These are phyloP conservation scores for Edaphochlamys debaryana DNA, from an alignment of 139 green algal species.

Conservation along the genomic window DNA sequence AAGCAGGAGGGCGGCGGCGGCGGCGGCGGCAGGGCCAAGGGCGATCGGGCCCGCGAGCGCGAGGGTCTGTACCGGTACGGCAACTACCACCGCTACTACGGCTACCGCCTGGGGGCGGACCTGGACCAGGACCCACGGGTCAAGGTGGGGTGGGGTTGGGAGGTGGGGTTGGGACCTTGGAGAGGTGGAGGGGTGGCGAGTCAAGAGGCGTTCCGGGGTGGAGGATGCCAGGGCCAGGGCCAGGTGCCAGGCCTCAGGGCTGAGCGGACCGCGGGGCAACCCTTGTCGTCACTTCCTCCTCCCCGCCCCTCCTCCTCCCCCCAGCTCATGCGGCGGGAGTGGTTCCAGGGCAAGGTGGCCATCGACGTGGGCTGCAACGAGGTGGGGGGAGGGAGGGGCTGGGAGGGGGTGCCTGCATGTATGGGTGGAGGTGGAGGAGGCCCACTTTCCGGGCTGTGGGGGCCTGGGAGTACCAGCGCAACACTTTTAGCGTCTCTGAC, in stretches of 20 bases:
- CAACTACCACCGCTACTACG: slow-evolving; percentile 93
- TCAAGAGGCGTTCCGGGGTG: no score
- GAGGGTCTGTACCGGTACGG: slow-evolving; percentile 73
- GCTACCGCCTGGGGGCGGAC: slow-evolving; percentile 67
- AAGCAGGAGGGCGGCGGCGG: neutral
- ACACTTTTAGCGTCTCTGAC: no score
- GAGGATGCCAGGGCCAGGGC: no score
- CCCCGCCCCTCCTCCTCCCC: neutral
- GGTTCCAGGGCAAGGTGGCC: slow-evolving; percentile 77
- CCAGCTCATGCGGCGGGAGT: slow-evolving; percentile 64
- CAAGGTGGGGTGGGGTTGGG: slow-evolving; percentile 21
- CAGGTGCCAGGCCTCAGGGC: no score
- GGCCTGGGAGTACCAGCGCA: no score
- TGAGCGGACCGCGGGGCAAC: no score
- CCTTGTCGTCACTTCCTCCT: no score
- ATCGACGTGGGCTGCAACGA: slow-evolving; percentile 96
- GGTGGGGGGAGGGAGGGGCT: neutral
- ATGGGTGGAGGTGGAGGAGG: no score
- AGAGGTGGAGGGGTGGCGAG: no score
- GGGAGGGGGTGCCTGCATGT: no score
- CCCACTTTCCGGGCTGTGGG: no score
- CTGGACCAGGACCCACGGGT: slow-evolving; percentile 48
- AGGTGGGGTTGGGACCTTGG: no score
- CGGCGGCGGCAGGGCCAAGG: neutral
- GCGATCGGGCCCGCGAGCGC: neutral